Evolutionary conservation across 495 filamentous ascomycete species (phyloP).

Genomic region (Thermothielavioides terrestris): DNA sequence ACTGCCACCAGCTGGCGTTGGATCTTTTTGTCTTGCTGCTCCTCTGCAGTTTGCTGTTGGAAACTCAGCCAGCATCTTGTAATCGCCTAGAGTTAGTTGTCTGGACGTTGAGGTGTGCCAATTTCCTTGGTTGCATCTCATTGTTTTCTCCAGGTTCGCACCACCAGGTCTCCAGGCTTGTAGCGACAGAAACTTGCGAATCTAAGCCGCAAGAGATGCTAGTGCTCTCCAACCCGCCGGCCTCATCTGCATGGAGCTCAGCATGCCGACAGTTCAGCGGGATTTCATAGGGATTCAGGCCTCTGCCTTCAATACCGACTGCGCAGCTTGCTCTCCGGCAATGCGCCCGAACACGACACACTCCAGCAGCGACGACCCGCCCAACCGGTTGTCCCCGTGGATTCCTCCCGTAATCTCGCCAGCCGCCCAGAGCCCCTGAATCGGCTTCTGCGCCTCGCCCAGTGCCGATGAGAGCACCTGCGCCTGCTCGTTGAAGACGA

Average conservation of each 20-base stretch:
- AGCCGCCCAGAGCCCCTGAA: slow-evolving; percentile 44
- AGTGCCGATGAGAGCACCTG: slow-evolving; percentile 32
- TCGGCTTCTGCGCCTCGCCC: slow-evolving; percentile 22
- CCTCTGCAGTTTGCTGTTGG: too few relatives aligned
- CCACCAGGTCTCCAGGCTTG: too few relatives aligned
- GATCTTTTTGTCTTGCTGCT: too few relatives aligned
- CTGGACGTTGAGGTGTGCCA: too few relatives aligned
- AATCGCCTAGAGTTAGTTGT: too few relatives aligned
- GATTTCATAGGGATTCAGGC: not conserved
- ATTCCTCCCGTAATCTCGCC: slow-evolving; percentile 50
- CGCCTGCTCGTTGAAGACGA: slow-evolving; percentile 36
- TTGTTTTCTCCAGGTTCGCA: not conserved
- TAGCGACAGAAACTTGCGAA: too few relatives aligned
- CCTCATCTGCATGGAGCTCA: too few relatives aligned
- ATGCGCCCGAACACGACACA: slow-evolving; percentile 54
- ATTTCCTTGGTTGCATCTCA: not conserved
- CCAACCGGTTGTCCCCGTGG: slow-evolving; percentile 47
- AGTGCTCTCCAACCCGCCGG: too few relatives aligned
- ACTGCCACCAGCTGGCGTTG: too few relatives aligned
- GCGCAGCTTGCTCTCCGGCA: slow-evolving; percentile 42
- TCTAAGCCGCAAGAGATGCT: too few relatives aligned
- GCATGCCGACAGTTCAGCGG: too few relatives aligned
- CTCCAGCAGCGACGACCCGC: slow-evolving; percentile 44
- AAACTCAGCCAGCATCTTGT: too few relatives aligned
- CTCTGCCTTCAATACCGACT: not conserved